These are phyloP conservation scores for Trifolium fragiferum DNA, from an alignment of 306 rosid genomes.

Conservation along the genomic window DNA sequence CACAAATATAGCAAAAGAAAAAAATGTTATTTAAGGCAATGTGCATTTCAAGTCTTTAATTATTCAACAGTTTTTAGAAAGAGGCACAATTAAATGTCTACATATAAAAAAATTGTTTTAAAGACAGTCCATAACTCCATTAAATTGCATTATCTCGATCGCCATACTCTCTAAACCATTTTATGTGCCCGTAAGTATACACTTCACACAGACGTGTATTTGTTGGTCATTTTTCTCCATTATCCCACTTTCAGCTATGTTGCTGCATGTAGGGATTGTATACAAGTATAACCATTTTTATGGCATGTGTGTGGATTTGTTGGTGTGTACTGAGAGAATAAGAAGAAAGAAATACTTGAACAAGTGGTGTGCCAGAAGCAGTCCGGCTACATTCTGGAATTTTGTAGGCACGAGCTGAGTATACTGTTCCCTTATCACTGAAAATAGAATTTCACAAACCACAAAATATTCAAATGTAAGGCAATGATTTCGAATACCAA, in stretches of 20 bases:
- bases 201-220: neutral
- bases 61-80: neutral
- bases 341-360: constrained; percentile 63
- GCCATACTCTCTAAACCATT: neutral
- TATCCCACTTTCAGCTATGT: neutral
- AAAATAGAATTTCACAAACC: constrained; percentile 34
- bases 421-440: constrained; percentile 95
- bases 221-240: neutral
- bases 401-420: constrained; percentile 94
- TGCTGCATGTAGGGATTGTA: neutral
- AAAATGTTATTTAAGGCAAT: constrained; percentile 6
- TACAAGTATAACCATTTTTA: constrained; percentile 5
- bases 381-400: constrained; percentile 90
- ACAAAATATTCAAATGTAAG: constrained; percentile 21
- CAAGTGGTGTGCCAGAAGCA: constrained; percentile 91
- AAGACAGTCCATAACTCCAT: constrained; percentile 5
- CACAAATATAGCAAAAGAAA: constrained; percentile 37
- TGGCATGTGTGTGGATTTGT: neutral
- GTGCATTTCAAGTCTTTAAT: constrained; percentile 1
- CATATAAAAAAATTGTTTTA: neutral
- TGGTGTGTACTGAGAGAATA: constrained; percentile 20
- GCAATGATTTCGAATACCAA: constrained; percentile 13
- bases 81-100: neutral
- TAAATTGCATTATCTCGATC: neutral
- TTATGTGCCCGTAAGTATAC: neutral